These are phyloP conservation scores for Apiospora rasikravindrae DNA, from an alignment of 2,329 filamentous ascomycete species.

Conservation along the genomic window DNA sequence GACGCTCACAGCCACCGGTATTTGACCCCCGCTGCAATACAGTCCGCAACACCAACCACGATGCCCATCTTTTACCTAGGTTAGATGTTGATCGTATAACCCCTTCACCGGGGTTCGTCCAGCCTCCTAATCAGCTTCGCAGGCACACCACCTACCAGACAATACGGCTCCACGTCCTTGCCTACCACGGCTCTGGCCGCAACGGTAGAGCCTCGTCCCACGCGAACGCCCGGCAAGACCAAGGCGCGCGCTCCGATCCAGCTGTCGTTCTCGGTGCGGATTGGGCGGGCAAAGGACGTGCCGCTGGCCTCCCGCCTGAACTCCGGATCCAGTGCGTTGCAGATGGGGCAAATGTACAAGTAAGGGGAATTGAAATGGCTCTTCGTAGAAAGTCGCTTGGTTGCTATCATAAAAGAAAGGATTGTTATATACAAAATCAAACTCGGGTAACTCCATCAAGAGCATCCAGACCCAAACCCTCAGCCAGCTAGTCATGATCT, in stretches of 20 bases:
- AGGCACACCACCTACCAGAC: conserved; percentile 18
- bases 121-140: conserved; percentile 18
- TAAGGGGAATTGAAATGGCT: background rate
- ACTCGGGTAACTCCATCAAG: background rate
- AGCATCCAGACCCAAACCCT: background rate
- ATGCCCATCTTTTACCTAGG: too few relatives aligned
- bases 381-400: background rate
- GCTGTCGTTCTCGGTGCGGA: too few relatives aligned
- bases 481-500: background rate
- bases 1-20: too few relatives aligned
- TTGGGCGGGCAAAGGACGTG: too few relatives aligned
- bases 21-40: too few relatives aligned
- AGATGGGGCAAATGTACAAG: background rate
- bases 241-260: too few relatives aligned
- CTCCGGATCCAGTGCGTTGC: too few relatives aligned
- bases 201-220: background rate
- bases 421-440: background rate
- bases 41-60: too few relatives aligned
- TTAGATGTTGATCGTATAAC: too few relatives aligned
- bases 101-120: background rate
- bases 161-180: conserved; percentile 18
- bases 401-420: background rate
- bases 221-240: too few relatives aligned
- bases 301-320: too few relatives aligned
- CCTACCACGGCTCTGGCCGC: conserved; percentile 16